Percentiles rank a stretch among this genome's conserved stretches.
These are phyloP conservation scores for Cladorrhinum samala DNA, from an alignment of 495 filamentous ascomycete species.

Conservation along the genomic window DNA sequence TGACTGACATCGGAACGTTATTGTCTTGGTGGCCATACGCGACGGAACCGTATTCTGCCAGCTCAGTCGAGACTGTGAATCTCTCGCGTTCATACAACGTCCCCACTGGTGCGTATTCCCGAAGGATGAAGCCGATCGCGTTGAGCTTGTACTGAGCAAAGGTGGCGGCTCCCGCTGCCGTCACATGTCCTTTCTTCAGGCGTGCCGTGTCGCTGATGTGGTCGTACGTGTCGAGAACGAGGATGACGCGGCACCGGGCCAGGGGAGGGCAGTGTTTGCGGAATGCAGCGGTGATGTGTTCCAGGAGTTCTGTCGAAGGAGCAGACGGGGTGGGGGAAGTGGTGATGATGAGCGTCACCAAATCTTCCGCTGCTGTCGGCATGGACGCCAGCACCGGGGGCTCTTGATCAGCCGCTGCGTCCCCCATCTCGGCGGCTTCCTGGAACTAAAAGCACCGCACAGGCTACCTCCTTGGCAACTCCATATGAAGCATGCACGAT, in stretches of 20 bases:
- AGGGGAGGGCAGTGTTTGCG: slow-evolving; percentile 29
- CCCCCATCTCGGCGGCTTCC: background rate
- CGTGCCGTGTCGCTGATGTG: slow-evolving; percentile 30
- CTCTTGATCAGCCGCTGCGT: background rate
- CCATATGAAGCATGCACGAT: too few relatives aligned
- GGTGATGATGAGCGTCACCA: slow-evolving; percentile 42
- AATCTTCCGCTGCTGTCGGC: slow-evolving; percentile 7
- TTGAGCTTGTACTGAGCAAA: slow-evolving; percentile 37
- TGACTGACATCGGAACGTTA: slow-evolving; percentile 29
- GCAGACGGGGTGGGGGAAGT: slow-evolving; percentile 45
- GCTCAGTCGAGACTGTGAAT: slow-evolving; percentile 15
- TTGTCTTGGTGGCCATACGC: slow-evolving; percentile 27
- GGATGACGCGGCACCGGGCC: slow-evolving; percentile 31
- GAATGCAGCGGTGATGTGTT: slow-evolving; percentile 34
- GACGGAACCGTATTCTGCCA: slow-evolving; percentile 38
- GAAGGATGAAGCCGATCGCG: slow-evolving; percentile 32
- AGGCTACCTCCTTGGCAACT: background rate
- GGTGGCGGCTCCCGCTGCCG: slow-evolving; percentile 29
- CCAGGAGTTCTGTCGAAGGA: slow-evolving; percentile 39
- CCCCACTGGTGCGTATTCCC: slow-evolving; percentile 15
- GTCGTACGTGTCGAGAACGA: slow-evolving; percentile 43
- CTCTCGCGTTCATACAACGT: background rate
- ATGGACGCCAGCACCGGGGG: slow-evolving; percentile 1
- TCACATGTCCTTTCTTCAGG: slow-evolving; percentile 42
- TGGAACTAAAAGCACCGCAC: background rate